Evolutionary conservation across 2,329 filamentous ascomycete species (phyloP), one percentile per base, ranked within the genome.

Genomic region (Sporothrix sp.): DNA sequence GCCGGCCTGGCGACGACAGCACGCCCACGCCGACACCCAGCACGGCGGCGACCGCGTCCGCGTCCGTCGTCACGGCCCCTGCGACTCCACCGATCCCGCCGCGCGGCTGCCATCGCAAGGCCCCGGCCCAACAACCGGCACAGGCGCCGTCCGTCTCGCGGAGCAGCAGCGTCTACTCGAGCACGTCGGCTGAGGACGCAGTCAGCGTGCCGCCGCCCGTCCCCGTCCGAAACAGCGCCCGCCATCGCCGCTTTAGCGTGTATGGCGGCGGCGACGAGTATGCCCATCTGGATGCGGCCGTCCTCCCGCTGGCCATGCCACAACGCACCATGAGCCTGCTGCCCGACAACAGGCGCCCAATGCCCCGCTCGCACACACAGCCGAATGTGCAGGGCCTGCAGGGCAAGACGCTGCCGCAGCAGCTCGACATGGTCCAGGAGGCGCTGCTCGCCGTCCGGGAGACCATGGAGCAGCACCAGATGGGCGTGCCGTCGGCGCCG

Each of bases 171-270:
- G 33, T 48, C 2, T 56, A 50, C 25, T 52, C 52, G 10, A 50
- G 35, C 3, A 30, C 36, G 2, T 50, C 49, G 4, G 13, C 16
- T n/a, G 25, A 32, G 5, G 48, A 51, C 3, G 48, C 39, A 14
- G 27, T 16, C 32, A 40, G n/a, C 30, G 18, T 9, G 25, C 39
- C 11, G 23, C 53, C 50, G 13, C 37, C 51, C 16, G 23, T 52
- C 4, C 52, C 50, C 2, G 42, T 14, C 9, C 50, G 51, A 35
- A 53, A 35, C 47, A 50, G 37, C 11, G 32, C 48, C 4, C 51
- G 48, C 7, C 48, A 51, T 8, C 54, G 56, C 7, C 54, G 56
- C 1, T 58, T 57, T 45, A 56, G 54, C 23, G 50, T 58, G 2
- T 55, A 52, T 33, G 54, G 56, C 9, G 53, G 50, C 14, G 54